Evolutionary conservation across 805 yeast genomes (phyloP).

Genomic region (Yarrowia sp.): DNA sequence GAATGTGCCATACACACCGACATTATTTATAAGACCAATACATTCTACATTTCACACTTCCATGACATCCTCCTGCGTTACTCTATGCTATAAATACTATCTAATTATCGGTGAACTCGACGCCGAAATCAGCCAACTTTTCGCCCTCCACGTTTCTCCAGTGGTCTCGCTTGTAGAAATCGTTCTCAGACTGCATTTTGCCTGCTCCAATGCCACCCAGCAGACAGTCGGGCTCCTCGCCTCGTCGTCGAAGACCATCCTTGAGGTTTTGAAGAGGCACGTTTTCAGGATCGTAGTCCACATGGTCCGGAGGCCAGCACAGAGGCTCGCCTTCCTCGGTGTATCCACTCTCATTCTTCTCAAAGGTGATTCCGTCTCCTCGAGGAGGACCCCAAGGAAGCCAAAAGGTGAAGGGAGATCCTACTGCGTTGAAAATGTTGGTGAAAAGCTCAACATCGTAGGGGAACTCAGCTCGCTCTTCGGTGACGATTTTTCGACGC

Average conservation of each 20-base stretch:
- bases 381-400: conserved; percentile 66
- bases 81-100: conserved; percentile 18
- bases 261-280: not conserved
- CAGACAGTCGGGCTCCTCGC: conserved; percentile 18
- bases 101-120: conserved; percentile 47
- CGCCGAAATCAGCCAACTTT: conserved; percentile 79
- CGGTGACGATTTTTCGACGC: conserved; percentile 38
- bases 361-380: conserved; percentile 59
- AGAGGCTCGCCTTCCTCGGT: conserved; percentile 53
- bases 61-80: not conserved
- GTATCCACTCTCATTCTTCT: conserved; percentile 49
- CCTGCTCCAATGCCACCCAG: not conserved
- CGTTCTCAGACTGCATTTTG: conserved; percentile 1
- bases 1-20: too few relatives aligned
- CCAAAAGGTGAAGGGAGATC: conserved; percentile 59
- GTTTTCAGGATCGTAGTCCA: conserved; percentile 24
- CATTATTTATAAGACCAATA: too few relatives aligned
- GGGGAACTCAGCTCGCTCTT: conserved; percentile 57
- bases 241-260: conserved; percentile 3
- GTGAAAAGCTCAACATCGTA: conserved; percentile 65
- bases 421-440: conserved; percentile 56
- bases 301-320: conserved; percentile 83
- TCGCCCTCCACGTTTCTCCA: conserved; percentile 89
- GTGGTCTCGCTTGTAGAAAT: conserved; percentile 42
- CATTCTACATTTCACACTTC: not conserved